Base-by-base conservation (phyloP, 352 stramenopile species). In the Pythium insidiosum region DNA sequence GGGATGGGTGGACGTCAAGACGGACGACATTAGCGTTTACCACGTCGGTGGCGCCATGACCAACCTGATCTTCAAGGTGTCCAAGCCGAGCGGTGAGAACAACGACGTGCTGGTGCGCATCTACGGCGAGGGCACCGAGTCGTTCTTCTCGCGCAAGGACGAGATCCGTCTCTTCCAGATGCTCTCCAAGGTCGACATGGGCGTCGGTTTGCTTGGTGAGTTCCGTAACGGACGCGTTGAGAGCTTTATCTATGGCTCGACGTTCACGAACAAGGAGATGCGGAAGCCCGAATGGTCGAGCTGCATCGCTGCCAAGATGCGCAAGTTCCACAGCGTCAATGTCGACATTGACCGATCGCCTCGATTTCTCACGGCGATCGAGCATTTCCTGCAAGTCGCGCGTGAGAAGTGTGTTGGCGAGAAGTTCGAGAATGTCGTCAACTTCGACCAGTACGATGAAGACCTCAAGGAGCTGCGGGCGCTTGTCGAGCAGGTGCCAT, bases 41-140 rank as follows among this genome's bases (percentile, higher is more conserved):
- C 67, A 84, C 47, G 22, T 89, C 22, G 72, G 77, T 49, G 80
- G 80, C 44, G 80, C 80, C 16, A 90, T 90, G 80, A 90, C 80
- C 15, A 92, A 92, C 54, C 60, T 92, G 52, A 88, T 92, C 59
- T 88, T 92, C 50, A 62, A 67, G 10, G 73, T 87, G 26, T 78
- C 77, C 48, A 92, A 88, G 42, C 61, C 70, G 11, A 53, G 61
- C 13, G 73, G 73, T 31, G 58, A 86, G 34, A 68, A 88, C 37
- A 26, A 44, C 2, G 72, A 86, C 36, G 68, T 88, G 43, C 71
- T 93, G 26, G 62, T 93, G 42, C 80, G 80, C 37, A 69, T 93
- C 47, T 93, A 87, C 49, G 80, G 80, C 28, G 66, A 83, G 50
- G 80, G 80, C 55, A 90, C 80, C 24, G 80, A 90, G 38, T 73